Conservation (phyloP, 768 basidiomycete genomes). For the Tricholoma matsutake region DNA sequence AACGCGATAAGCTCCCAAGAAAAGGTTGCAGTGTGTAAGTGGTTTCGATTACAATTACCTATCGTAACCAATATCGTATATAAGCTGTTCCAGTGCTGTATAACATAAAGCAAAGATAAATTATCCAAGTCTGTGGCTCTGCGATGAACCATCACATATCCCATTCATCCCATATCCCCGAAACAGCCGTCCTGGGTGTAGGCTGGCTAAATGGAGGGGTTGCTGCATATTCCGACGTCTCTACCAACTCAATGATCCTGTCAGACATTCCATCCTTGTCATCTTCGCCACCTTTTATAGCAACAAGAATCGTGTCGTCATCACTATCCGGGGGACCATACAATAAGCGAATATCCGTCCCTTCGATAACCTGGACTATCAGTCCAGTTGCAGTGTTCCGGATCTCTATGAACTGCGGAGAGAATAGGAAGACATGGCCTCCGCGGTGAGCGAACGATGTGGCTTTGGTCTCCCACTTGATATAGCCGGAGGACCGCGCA, state of each 20-base stretch:
- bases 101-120: not conserved
- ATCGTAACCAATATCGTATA: not conserved
- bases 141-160: conserved; percentile 43
- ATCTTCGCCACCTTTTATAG: conserved; percentile 58
- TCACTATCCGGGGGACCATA: conserved; percentile 35
- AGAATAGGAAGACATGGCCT: conserved; percentile 68
- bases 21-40: not conserved
- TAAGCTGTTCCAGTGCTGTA: not conserved
- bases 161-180: conserved; percentile 70
- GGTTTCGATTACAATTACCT: not conserved
- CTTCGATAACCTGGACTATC: conserved; percentile 84
- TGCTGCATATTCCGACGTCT: conserved; percentile 56
- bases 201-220: conserved; percentile 30
- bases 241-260: conserved; percentile 62
- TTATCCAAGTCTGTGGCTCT: not conserved
- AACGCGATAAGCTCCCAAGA: not conserved
- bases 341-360: conserved; percentile 62
- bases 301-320: conserved; percentile 55
- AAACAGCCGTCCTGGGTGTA: conserved; percentile 16
- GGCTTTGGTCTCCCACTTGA: conserved; percentile 79
- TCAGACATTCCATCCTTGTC: conserved; percentile 58
- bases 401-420: conserved; percentile 72
- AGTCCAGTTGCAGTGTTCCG: conserved; percentile 60
- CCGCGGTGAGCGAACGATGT: conserved; percentile 58
- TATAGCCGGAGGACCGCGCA: conserved; percentile 54